These are phyloP conservation scores for Heliamphora pulchella DNA, from an alignment of 179 eudicot genomes.

Conservation along the genomic window DNA sequence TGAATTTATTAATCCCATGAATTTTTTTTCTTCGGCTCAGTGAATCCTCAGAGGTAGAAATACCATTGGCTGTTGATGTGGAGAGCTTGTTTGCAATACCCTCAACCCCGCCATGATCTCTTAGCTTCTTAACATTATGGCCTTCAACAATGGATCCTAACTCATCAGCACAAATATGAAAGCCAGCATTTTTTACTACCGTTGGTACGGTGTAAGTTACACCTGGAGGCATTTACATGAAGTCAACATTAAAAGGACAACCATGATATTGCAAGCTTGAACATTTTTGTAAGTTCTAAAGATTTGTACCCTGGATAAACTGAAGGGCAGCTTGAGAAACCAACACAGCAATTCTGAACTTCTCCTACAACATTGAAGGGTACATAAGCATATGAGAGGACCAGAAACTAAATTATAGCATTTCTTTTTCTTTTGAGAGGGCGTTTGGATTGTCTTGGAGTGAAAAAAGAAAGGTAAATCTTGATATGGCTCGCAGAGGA, in stretches of 20 bases:
- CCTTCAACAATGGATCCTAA: conserved; percentile 70
- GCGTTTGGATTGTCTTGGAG: too few species aligned
- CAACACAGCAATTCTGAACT: conserved; percentile 68
- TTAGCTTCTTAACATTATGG: conserved; percentile 57
- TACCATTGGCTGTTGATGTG: conserved; percentile 49
- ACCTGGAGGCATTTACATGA: conserved; percentile 21
- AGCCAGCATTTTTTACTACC: conserved; percentile 73
- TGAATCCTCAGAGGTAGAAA: conserved; percentile 17
- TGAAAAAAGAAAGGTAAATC: too few species aligned
- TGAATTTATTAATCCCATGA: conserved; percentile 75
- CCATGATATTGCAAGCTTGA: neutral
- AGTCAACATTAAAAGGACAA: neutral
- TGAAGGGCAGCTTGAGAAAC: conserved; percentile 89
- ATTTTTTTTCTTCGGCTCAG: conserved; percentile 46
- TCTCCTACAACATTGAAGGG: conserved; percentile 43
- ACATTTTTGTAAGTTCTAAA: neutral
- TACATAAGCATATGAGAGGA: neutral
- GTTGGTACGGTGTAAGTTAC: conserved; percentile 53
- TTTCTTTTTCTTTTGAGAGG: neutral
- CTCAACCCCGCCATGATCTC: conserved; percentile 50
- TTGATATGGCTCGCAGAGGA: too few species aligned
- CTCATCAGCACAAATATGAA: conserved; percentile 66
- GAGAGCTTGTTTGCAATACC: conserved; percentile 60
- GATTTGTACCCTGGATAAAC: conserved; percentile 56
- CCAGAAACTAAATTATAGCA: neutral